Base-by-base conservation (phyloP, 2,329 filamentous ascomycete genomes). In the Drechmeria coniospora region DNA sequence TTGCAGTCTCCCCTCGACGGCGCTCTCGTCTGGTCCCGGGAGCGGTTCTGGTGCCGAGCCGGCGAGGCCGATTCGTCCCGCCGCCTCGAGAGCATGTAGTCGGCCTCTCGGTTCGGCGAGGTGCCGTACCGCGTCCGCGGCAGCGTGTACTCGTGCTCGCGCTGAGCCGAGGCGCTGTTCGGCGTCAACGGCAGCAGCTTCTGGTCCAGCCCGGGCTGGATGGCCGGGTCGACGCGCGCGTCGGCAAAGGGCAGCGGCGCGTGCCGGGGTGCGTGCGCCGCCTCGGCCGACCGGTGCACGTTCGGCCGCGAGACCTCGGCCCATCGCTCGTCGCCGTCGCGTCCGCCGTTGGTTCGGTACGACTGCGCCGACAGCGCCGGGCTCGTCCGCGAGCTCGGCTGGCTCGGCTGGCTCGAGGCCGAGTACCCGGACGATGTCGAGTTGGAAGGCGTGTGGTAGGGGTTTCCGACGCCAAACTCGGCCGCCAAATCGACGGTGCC, bases 1-100 rank as follows among this genome's bases (percentile, higher is more conserved):
- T 83, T 81, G 58, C 90, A 98, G 36, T 71, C 72, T 3, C 82
- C 81, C 31, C 81, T 78, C 11, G 66, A 66, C 2, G 59, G 50
- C 8, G 53, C 35, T 13, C 47, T 43, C 8, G 56, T 48, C 5
- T 50, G 46, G 22, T 59, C 55, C 16, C 57, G 52, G 8, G 53
- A 57, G n/a, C n/a, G n/a, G n/a, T n/a, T 21, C 53, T 49, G 21
- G 9, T 20, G 4, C 23, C 6, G 15, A 11, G 5, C 6, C 9
- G 20, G 10, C 9, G 20, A 5, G 20, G 12, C n/a, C n/a, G n/a
- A n/a, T n/a, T n/a, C n/a, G n/a, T 27, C 15, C 14, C 28, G 24
- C 4, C 11, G 21, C 4, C 16, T 15, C 16, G 19, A 5, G 12
- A 15, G 14, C 24, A 19, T 19, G 10, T 30, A 13, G 10, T 34